Evolutionary conservation across 1,139 yeast species (phyloP), one percentile per base, ranked within the genome.

Genomic region (Tardiomyces depauwii): DNA sequence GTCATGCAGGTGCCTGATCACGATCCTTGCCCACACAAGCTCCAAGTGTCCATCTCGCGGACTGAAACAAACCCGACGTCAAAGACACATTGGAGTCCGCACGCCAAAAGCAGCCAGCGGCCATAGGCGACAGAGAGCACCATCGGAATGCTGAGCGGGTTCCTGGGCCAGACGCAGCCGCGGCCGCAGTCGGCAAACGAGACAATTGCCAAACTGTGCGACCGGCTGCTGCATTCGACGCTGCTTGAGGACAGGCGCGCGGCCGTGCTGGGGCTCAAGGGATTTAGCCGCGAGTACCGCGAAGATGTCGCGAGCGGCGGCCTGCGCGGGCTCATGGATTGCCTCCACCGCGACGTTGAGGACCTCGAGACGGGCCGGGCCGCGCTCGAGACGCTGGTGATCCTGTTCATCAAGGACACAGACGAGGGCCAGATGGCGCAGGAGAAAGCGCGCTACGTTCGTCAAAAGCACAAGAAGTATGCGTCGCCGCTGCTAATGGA

Each of bases 251-350:
- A 93, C 64, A 72, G 97, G 53, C 70, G 95, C 46, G 91, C 96
- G 1, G 97, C 98, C 0, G 85, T 91, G 2, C 71, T 91, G 43
- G 93, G 95, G 0, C 70, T 93, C 53, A 89, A 91, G 61, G 87
- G 95, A 43, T 89, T 89, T 61, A 80, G 94, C 51, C 71, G 97
- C 49, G 89, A 87, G 58, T 87, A 83, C 62, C 71, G 98, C 54
- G 98, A 93, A 62, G 68, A 81, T 2, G 97, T 93, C 2, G 88
- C 91, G 43, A 95, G 95, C 41, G 79, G 83, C 51, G 97, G 95
- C 1, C 69, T 91, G 41, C 73, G 89, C 51, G 88, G 91, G 1
- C 68, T 93, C 50, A 72, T 91, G 13, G 63, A 72, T 27, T 80
- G 91, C 0, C 67, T 93, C 47, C 74, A 74, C 46, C 76, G 75